Evolutionary conservation across 345 rosid genomes (phyloP).

Genomic region (Sonneratia caseolaris): DNA sequence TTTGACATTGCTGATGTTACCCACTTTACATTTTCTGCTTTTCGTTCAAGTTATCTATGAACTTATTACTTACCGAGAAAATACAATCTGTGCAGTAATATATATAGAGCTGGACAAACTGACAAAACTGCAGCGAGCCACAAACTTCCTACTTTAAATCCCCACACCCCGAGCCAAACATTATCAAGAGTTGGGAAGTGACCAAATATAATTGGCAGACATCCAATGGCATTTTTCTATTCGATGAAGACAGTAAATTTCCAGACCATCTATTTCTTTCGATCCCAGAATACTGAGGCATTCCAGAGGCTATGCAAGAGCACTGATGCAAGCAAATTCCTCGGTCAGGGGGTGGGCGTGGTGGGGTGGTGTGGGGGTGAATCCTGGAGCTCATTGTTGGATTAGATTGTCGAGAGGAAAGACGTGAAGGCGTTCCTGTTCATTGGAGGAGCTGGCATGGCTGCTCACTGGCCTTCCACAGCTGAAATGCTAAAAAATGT

Average conservation of each 20-base stretch:
- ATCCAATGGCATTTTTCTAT: not conserved
- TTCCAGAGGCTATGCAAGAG: slow-evolving; percentile 45
- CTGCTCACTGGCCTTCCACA: too few relatives aligned
- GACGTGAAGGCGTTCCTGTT: too few relatives aligned
- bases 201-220: not conserved
- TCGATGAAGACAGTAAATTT: slow-evolving; percentile 6
- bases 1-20: too few relatives aligned
- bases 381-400: too few relatives aligned
- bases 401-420: too few relatives aligned
- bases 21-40: too few relatives aligned
- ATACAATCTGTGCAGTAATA: not conserved
- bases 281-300: slow-evolving; percentile 39
- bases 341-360: too few relatives aligned
- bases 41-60: too few relatives aligned
- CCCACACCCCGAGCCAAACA: not conserved
- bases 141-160: not conserved
- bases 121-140: not conserved
- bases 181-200: not conserved
- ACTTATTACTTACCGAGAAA: too few relatives aligned
- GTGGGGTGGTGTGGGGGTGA: too few relatives aligned
- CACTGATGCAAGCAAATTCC: slow-evolving; percentile 26
- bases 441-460: too few relatives aligned
- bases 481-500: too few relatives aligned
- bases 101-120: not conserved
- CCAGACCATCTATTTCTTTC: slow-evolving; percentile 27